Evolutionary conservation across 225 moss, liverwort and hornwort species (phyloP), one percentile per base, ranked within the genome.

Genomic region (Sphagnum tenellum): DNA sequence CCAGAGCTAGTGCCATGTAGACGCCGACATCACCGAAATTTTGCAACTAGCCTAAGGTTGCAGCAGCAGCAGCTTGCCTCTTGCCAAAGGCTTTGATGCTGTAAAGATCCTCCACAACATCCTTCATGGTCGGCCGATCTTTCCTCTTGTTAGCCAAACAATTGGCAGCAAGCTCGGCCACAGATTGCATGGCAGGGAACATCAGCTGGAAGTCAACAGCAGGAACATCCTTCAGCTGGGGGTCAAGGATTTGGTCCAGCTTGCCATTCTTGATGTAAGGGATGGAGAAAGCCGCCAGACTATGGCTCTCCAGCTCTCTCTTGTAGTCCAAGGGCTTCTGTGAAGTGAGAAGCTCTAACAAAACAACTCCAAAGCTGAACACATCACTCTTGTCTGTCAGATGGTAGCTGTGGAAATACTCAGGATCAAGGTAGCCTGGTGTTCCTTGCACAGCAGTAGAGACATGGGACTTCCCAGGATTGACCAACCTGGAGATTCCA

Each of bases 321-420:
- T 56, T 67, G 65, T 79, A 68, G 64, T 86, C 79, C 67, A 86
- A 50, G 56, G 85, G 76, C 55, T 77, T 82, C 79, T 70, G 79
- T 10, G 79, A 83, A 5, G 89, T 92, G 59, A 92, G 76, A 46
- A 96, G 76, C 84, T 96, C 92, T 75, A 96, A 64, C 66, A 96
- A 67, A 45, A 96, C 83, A 66, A 96, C 86, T 12, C 92, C 92
- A 66, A 90, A 96, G 86, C 95, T 96, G 72, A 89, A 96, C 5
- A 96, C 95, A 65, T 96, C 95, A 67, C 92, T 90, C 72, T 90
- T 96, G 51, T 87, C 95, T 7, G 95, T 89, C 69, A 92, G 70
- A 59, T 92, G 89, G 48, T 88, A 89, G 73, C 82, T 86, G 13
- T 86, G 71, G 52, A 84, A 89, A 61, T 92, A 96, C 75, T 96